These are phyloP conservation scores for Pyracantha coccinea DNA, from an alignment of 331 rosid genomes.

Conservation along the genomic window DNA sequence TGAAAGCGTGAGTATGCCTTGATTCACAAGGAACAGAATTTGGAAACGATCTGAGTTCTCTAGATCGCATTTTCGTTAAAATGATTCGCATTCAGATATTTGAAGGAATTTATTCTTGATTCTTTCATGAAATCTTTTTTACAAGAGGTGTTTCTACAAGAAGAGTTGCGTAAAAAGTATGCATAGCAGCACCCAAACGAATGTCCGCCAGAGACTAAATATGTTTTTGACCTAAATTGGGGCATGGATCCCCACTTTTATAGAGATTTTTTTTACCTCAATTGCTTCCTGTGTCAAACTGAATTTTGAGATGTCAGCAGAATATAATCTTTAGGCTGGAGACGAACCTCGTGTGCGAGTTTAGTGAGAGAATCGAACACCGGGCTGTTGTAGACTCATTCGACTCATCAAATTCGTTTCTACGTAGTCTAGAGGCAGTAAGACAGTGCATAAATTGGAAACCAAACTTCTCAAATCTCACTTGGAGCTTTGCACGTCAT, in stretches of 20 bases:
- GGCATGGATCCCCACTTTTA: background rate
- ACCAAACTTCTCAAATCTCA: background rate
- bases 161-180: background rate
- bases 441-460: conserved; percentile 1
- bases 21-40: background rate
- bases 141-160: background rate
- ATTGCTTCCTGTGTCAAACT: background rate
- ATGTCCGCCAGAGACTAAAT: background rate
- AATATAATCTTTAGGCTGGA: background rate
- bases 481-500: conserved; percentile 4
- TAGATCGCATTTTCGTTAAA: background rate
- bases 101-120: background rate
- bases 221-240: background rate
- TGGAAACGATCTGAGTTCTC: background rate
- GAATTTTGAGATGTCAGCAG: background rate
- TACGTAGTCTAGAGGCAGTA: conserved; percentile 6
- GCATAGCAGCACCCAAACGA: background rate
- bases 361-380: background rate
- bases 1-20: background rate
- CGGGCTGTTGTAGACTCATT: background rate
- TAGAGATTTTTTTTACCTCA: background rate
- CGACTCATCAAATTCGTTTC: background rate
- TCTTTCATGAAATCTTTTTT: background rate
- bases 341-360: background rate
- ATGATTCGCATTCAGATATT: background rate